These are phyloP conservation scores for Leucoagaricus sp. DNA, from an alignment of 1,284 basidiomycete species.

Conservation along the genomic window DNA sequence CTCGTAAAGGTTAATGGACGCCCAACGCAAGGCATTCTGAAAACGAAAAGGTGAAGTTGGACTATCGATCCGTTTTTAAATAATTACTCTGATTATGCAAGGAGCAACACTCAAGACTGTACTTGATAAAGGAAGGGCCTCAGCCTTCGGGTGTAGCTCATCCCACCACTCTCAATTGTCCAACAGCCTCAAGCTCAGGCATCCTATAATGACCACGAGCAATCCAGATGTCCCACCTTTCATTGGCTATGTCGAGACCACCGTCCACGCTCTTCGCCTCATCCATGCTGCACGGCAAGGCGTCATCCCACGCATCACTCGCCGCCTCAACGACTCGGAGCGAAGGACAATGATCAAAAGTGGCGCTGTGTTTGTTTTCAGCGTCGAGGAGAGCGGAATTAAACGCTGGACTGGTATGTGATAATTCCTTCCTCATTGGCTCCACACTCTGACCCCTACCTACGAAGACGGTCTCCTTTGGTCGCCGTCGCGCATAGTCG, in stretches of 20 bases:
- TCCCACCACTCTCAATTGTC: conserved; percentile 45
- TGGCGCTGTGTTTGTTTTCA: conserved; percentile 83
- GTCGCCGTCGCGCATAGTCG: conserved; percentile 81
- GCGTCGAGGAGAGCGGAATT: conserved; percentile 80
- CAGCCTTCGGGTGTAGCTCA: conserved; percentile 39
- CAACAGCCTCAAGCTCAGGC: conserved; percentile 52
- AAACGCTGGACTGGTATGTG: conserved; percentile 74
- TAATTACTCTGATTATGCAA: conserved; percentile 37
- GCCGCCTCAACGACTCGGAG: conserved; percentile 78
- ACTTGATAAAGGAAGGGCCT: conserved; percentile 41
- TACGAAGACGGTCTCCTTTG: conserved; percentile 69
- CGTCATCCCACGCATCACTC: conserved; percentile 72
- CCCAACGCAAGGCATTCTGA: conserved; percentile 32
- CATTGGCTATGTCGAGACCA: conserved; percentile 74
- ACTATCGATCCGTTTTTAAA: conserved; percentile 38
- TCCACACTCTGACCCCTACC: conserved; percentile 13
- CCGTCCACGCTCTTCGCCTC: conserved; percentile 75
- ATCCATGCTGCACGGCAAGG: conserved; percentile 78
- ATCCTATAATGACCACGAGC: conserved; percentile 40
- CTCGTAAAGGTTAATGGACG: conserved; percentile 41
- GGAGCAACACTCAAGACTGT: conserved; percentile 28
- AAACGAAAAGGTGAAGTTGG: conserved; percentile 18
- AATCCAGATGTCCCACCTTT: conserved; percentile 59
- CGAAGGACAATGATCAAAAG: conserved; percentile 72
- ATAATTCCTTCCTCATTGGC: conserved; percentile 2